phyloP scores from a whole-genome alignment of 306 rosid species.

The Casuarina glauca region DNA sequence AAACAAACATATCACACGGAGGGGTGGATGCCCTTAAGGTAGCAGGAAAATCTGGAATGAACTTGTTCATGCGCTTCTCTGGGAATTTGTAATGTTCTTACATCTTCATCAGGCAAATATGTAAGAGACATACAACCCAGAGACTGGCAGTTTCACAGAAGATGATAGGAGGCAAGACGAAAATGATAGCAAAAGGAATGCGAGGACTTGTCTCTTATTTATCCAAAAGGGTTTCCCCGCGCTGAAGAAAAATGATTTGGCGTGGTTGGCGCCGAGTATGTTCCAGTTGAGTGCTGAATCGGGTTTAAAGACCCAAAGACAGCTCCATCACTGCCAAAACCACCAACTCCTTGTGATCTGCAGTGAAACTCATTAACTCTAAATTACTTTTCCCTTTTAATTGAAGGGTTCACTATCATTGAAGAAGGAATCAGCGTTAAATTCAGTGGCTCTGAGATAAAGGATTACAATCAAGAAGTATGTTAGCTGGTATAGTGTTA shows the following conservation, averaged over 20 bases:
- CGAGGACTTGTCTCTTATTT: constrained; percentile 16
- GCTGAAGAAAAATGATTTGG: constrained; percentile 33
- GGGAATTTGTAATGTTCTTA: not conserved
- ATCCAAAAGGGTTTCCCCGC: constrained; percentile 76
- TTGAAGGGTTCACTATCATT: constrained; percentile 4
- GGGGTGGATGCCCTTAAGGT: not conserved
- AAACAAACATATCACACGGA: not conserved
- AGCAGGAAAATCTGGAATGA: not conserved
- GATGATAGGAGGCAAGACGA: not conserved
- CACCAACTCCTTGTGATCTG: constrained; percentile 39
- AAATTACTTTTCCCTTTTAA: not conserved
- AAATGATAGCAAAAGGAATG: constrained; percentile 4
- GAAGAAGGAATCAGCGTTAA: not conserved
- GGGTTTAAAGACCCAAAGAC: constrained; percentile 31
- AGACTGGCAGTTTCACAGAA: not conserved
- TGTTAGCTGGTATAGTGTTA: not conserved
- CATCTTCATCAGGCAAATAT: not conserved
- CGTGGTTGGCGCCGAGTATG: constrained; percentile 25
- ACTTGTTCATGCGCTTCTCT: not conserved
- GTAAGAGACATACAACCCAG: not conserved
- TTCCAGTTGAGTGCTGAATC: constrained; percentile 35
- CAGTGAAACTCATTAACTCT: constrained; percentile 19
- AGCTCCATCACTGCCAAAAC: constrained; percentile 28
- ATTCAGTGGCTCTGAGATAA: not conserved
- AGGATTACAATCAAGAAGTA: not conserved